Evolutionary conservation across 176 grass and related monocot species (phyloP).

Genomic region (Tuctoria greenei): DNA sequence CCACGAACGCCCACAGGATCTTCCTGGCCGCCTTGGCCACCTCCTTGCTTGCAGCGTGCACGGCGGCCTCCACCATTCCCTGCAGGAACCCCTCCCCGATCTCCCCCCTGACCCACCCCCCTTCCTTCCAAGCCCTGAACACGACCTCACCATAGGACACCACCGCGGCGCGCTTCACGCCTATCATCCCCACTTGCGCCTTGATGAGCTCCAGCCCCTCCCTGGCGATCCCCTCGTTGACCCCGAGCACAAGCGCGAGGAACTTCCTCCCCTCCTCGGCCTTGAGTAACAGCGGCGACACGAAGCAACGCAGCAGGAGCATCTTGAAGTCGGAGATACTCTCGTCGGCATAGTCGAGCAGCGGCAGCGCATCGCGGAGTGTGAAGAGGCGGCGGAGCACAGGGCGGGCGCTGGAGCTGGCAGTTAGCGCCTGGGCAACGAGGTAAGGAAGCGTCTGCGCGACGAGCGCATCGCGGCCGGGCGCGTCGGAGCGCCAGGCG

Average conservation of each 20-base stretch:
- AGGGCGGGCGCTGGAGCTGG: slow-evolving; percentile 44
- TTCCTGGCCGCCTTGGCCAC: slow-evolving; percentile 58
- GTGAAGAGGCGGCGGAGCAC: slow-evolving; percentile 66
- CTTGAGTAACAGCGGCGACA: slow-evolving; percentile 68
- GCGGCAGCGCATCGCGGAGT: slow-evolving; percentile 70
- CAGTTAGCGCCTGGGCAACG: slow-evolving; percentile 61
- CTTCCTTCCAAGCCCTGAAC: slow-evolving; percentile 78
- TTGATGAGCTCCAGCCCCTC: slow-evolving; percentile 69
- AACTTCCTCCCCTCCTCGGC: slow-evolving; percentile 71
- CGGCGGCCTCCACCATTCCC: slow-evolving; percentile 64
- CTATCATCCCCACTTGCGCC: slow-evolving; percentile 64
- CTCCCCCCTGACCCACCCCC: slow-evolving; percentile 51
- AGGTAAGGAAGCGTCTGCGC: slow-evolving; percentile 91
- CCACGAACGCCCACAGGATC: slow-evolving; percentile 60
- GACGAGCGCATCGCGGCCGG: slow-evolving; percentile 61
- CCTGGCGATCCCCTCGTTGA: slow-evolving; percentile 61
- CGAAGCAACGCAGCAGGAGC: slow-evolving; percentile 74
- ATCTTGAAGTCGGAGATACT: slow-evolving; percentile 80
- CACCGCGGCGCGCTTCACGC: slow-evolving; percentile 60
- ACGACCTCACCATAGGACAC: slow-evolving; percentile 76
- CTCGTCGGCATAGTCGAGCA: slow-evolving; percentile 86
- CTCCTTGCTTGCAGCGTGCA: slow-evolving; percentile 54
- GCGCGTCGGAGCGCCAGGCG: slow-evolving; percentile 64
- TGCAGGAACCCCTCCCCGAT: slow-evolving; percentile 74
- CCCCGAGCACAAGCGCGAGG: slow-evolving; percentile 61